Percentiles rank a stretch among this genome's conserved stretches.
These are phyloP conservation scores for Microbotryum silenes-acaulis DNA, from an alignment of 1,284 basidiomycete genomes.

Conservation along the genomic window DNA sequence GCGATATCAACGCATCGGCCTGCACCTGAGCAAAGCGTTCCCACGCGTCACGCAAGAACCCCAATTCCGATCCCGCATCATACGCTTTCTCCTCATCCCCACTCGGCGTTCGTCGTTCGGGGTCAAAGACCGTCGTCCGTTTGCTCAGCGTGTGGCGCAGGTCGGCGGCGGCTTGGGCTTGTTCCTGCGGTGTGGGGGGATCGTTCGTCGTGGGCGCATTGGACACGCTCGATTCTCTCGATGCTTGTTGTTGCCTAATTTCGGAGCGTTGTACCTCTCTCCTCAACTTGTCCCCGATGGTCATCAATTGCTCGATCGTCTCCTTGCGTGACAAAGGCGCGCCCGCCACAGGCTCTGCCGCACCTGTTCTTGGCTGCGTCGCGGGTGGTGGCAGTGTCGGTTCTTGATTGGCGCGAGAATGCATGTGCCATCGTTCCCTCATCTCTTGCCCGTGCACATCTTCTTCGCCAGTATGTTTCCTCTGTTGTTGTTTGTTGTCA, in stretches of 20 bases:
- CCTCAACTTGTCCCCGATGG: constrained; percentile 17
- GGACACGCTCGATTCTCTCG: background rate
- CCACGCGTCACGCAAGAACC: constrained; percentile 20
- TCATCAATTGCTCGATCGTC: constrained; percentile 14
- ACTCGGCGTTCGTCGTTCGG: background rate
- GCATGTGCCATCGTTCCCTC: no score
- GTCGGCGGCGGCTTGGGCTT: no score
- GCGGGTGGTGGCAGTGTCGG: no score
- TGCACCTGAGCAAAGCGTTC: constrained; percentile 21
- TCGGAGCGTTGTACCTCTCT: constrained; percentile 17
- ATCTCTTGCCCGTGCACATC: background rate
- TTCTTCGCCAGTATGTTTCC: background rate
- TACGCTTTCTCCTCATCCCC: background rate
- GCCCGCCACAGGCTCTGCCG: no score
- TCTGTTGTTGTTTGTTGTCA: background rate
- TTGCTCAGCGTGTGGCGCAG: background rate
- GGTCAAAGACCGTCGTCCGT: background rate
- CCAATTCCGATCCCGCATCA: constrained; percentile 1
- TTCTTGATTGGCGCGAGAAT: no score
- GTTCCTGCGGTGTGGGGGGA: no score
- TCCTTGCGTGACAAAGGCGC: no score
- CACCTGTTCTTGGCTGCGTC: no score
- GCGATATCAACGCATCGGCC: constrained; percentile 14
- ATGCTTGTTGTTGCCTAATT: constrained; percentile 10
- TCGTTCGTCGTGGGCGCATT: background rate